A percentile compares a stretch with the other conserved stretches of the same genome.
phyloP scores from a whole-genome alignment of 1,284 basidiomycete species.

The Ustilago trichophora region DNA sequence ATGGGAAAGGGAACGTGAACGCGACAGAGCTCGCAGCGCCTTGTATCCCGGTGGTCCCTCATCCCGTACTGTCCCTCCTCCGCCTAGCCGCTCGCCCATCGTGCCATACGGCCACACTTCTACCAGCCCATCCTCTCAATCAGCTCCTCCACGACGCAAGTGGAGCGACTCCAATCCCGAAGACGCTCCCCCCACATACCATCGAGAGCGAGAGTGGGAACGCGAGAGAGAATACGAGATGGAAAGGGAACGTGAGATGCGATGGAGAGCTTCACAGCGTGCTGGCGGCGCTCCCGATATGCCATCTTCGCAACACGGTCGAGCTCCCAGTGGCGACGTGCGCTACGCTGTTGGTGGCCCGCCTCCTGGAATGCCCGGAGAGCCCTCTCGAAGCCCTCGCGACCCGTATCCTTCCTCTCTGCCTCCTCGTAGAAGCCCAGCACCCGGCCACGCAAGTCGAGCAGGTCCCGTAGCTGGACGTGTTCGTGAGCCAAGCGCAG shows the following conservation, averaged over 20 bases:
- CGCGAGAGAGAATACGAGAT: conserved; percentile 42
- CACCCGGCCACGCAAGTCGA: conserved; percentile 13
- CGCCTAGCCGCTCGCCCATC: conserved; percentile 30
- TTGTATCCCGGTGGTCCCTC: conserved; percentile 27
- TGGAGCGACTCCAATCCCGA: conserved; percentile 52
- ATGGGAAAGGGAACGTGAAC: conserved; percentile 29
- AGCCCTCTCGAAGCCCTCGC: conserved; percentile 28
- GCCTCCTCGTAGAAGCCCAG: conserved; percentile 32
- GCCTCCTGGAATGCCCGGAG: conserved; percentile 17
- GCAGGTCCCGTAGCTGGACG: conserved; percentile 10
- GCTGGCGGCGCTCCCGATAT: conserved; percentile 17
- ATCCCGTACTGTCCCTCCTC: conserved; percentile 25
- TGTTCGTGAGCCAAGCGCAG: conserved; percentile 37
- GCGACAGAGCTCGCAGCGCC: conserved; percentile 16
- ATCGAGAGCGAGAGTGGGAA: conserved; percentile 43
- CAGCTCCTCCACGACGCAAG: conserved; percentile 45
- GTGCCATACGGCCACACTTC: conserved; percentile 17
- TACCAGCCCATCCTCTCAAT: conserved; percentile 37
- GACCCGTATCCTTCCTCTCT: conserved; percentile 24
- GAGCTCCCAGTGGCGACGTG: conserved; percentile 32
- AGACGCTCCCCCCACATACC: conserved; percentile 33
- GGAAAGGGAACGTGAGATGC: conserved; percentile 44
- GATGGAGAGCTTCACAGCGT: conserved; percentile 42
- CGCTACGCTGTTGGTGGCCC: conserved; percentile 24
- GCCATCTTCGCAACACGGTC: conserved; percentile 19